Base-by-base conservation (phyloP, 1,284 basidiomycete species). In the Microbotryomycetes sp. region DNA sequence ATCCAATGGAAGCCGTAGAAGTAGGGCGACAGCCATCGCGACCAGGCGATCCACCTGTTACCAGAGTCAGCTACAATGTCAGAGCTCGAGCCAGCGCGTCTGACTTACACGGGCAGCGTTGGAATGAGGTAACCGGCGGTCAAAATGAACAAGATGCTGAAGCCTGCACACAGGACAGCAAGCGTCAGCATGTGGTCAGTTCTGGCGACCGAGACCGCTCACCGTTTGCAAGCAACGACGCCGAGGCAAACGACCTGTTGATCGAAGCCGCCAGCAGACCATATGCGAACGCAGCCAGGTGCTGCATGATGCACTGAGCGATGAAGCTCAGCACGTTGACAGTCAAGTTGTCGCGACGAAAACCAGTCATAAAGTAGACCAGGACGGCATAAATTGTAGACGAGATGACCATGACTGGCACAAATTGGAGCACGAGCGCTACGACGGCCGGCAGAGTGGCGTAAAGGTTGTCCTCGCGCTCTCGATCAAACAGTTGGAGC, bases 401-500 rank as follows among this genome's bases (percentile, higher is more conserved):
- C 14, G 75, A 49, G 6, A 78, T 57, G 47, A 75, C 74, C 58
- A 74, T 72, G 19, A 68, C 59, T 5, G 73, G 68, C 1, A 67
- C 49, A 26, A 67, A 66, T 9, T 58, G 51, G n/a, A 66, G 12
- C 36, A 67, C 36, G 2, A 52, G 26, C 4, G 58, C 54, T 22
- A 60, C 9, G 5, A 69, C 59, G 61, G 62, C 79, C 6, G 79
- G 77, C 0, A 76, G 66, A 3, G 75, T 55, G 26, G 71, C 68
- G 59, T 76, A 77, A 2, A 77, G 70, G 28, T 73, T 67, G 61
- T 79, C 79, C 62, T 79, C 79, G 26, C 76, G 73, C 63, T 81
- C 80, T 6, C 80, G 76, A 64, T 81, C 80, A 56, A 81, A 81
- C 50, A 80, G 75, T 59, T 78, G 70, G 19, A 81, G 73, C 45